Base-by-base conservation (phyloP, 2,329 filamentous ascomycete species). In the Fusarium keratoplasticum region DNA sequence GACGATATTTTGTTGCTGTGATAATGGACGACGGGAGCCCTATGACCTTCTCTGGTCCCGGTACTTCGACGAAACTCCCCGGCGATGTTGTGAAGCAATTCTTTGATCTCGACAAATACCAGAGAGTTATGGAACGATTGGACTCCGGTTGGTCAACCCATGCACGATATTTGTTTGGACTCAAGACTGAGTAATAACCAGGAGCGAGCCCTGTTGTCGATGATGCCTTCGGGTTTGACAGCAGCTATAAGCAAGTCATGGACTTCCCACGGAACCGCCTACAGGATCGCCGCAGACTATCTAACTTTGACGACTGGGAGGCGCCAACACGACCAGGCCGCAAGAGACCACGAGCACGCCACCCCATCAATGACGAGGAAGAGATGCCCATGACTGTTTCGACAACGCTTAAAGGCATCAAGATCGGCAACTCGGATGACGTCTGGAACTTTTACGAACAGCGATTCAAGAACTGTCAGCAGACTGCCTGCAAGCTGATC, bases 401-500 rank as follows among this genome's bases (percentile, higher is more conserved):
- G 3, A 78, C 83, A 0, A 87, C 83, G 62, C 85, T 80, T 54
- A 77, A 71, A 40, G 80, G 83, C 2, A 84, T 93, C 50, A 84
- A 82, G 44, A 87, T 93, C 54, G 86, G 87, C 22, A 87, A 92
- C 68, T 80, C 84, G 2, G 81, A 86, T 3, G 87, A 87, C 2
- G 84, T 93, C 2, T 88, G 87, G 82, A 84, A 84, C 10, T 91
- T 92, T 71, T 92, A 93, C 73, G 85, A 88, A 57, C 85, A 87
- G 44, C 84, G 90, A 1, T 90, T 94, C 78, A 89, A 89, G 71
- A 88, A 89, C 67, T 89, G 92, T 74, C 92, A 95, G 76, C 93
- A 95, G 76, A 88, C 90, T 2, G 89, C 91, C 8, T 92, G 91
- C 82, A 95, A 95, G 81, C 84, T 91, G 29, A 91, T 95, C 61